A percentile compares a stretch with the other conserved stretches of the same genome.
Conservation (phyloP, 257 asterid species). For the Parsonsia alboflavescens region DNA sequence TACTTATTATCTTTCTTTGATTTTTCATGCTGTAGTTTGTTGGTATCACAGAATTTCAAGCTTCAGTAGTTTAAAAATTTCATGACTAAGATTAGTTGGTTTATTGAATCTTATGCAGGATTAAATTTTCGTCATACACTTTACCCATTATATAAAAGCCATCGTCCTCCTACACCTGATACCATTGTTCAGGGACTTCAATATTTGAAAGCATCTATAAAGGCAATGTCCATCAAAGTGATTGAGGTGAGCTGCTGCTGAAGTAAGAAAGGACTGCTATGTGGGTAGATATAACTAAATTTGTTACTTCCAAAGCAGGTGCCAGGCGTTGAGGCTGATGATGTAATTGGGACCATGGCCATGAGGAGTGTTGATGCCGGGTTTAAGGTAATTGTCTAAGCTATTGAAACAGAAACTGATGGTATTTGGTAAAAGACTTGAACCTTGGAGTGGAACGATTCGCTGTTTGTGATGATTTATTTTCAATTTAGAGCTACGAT, state of each 20-base stretch:
- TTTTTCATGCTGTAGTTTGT: not conserved
- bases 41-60: not conserved
- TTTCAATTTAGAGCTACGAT: not conserved
- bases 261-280: constrained; percentile 4
- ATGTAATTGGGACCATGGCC: constrained; percentile 95
- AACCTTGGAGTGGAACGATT: not conserved
- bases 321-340: constrained; percentile 99
- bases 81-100: constrained; percentile 15
- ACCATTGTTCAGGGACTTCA: constrained; percentile 96
- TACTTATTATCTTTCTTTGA: not conserved
- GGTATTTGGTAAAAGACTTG: not conserved
- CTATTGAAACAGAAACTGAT: not conserved
- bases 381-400: constrained; percentile 49
- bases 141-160: constrained; percentile 90
- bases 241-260: constrained; percentile 60
- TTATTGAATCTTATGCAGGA: constrained; percentile 49
- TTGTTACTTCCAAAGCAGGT: constrained; percentile 52
- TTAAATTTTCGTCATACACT: constrained; percentile 85
- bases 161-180: constrained; percentile 98
- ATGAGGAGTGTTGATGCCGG: constrained; percentile 78
- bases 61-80: not conserved
- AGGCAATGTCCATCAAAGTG: constrained; percentile 92
- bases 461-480: not conserved
- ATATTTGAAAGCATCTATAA: constrained; percentile 88
- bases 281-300: constrained; percentile 13